Evolutionary conservation across 768 basidiomycete genomes (phyloP).

Genomic region (Vararia minispora): DNA sequence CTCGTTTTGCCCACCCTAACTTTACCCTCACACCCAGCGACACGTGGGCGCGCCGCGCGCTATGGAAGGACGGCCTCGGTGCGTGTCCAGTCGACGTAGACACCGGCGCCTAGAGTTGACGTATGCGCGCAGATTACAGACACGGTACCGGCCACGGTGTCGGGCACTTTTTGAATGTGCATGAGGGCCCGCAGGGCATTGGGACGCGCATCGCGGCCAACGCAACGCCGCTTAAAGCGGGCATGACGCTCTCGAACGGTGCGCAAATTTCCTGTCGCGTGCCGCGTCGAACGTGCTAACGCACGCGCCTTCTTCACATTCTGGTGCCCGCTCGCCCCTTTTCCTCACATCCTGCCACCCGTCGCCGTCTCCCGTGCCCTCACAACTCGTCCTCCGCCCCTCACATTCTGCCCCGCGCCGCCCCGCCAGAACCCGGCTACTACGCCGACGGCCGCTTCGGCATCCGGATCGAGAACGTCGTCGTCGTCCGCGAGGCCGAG

Average conservation of each 20-base stretch:
- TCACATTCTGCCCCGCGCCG: not conserved
- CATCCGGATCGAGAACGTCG: constrained; percentile 87
- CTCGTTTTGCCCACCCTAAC: too few species aligned
- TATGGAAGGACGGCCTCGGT: constrained; percentile 89
- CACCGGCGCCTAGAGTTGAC: too few species aligned
- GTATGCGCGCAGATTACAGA: constrained; percentile 45
- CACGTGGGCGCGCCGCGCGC: constrained; percentile 61
- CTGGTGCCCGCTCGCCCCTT: too few species aligned
- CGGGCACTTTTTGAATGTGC: constrained; percentile 89
- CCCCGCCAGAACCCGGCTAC: constrained; percentile 79
- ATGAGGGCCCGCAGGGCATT: constrained; percentile 69
- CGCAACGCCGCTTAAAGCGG: constrained; percentile 57
- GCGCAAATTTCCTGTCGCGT: too few species aligned
- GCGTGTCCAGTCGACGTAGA: constrained; percentile 15
- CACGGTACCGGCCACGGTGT: constrained; percentile 95
- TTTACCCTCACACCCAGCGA: constrained; percentile 37
- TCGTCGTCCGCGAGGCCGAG: constrained; percentile 59
- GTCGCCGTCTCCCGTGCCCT: not conserved
- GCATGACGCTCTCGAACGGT: constrained; percentile 88
- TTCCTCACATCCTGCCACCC: too few species aligned
- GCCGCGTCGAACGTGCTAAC: too few species aligned
- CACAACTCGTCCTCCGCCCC: not conserved
- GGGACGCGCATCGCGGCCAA: constrained; percentile 52
- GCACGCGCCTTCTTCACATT: too few species aligned
- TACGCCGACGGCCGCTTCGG: constrained; percentile 88